Percentiles rank a stretch among this genome's conserved stretches.
These are phyloP conservation scores for Pseudogymnoascus sp. DNA, from an alignment of 2,329 filamentous ascomycete species.

Conservation along the genomic window DNA sequence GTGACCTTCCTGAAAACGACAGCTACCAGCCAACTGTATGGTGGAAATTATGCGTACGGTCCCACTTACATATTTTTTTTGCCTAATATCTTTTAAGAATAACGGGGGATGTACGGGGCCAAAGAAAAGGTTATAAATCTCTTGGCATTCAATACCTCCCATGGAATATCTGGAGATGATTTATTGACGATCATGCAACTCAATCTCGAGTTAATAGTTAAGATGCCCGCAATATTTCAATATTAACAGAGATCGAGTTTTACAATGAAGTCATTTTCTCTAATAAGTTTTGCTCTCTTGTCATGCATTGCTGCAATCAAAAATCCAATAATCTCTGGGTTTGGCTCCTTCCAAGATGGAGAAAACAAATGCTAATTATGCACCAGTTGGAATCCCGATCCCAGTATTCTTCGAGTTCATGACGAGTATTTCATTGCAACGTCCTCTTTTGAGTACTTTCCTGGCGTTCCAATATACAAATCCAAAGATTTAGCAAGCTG, in stretches of 20 bases:
- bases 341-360: neutral
- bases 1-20: neutral
- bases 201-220: neutral
- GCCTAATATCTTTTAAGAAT: neutral
- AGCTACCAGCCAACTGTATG: neutral
- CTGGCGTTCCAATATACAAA: constrained; percentile 45
- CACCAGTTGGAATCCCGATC: constrained; percentile 44
- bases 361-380: neutral
- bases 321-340: neutral
- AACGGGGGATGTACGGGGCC: neutral
- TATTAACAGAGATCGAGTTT: neutral
- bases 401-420: constrained; percentile 41
- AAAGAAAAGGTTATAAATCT: neutral
- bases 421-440: constrained; percentile 45
- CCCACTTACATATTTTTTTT: neutral
- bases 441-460: constrained; percentile 47
- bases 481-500: constrained; percentile 37
- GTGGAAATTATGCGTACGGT: neutral
- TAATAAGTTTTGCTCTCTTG: neutral
- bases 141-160: neutral
- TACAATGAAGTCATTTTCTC: neutral
- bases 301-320: neutral
- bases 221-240: neutral
- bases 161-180: neutral
- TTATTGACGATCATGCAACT: neutral